Evolutionary conservation across 1,139 yeast genomes (phyloP).

Genomic region (Casaregolazyma lundiana): DNA sequence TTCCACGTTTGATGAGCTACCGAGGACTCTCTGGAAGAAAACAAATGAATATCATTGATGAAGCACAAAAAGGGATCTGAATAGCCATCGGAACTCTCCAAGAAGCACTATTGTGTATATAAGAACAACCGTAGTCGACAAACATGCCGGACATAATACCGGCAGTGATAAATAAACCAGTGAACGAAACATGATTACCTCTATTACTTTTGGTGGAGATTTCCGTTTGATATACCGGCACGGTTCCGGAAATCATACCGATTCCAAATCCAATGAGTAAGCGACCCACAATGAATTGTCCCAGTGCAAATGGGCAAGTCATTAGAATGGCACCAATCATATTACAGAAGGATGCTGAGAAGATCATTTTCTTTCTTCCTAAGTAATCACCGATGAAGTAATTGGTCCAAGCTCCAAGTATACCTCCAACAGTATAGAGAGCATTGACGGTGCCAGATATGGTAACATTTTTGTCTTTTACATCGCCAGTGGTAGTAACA

Average conservation of each 20-base stretch:
- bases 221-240: conserved; percentile 43
- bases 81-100: conserved; percentile 47
- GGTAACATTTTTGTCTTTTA: conserved; percentile 18
- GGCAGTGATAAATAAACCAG: conserved; percentile 65
- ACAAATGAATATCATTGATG: conserved; percentile 25
- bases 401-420: conserved; percentile 62
- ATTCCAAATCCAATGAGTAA: conserved; percentile 66
- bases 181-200: conserved; percentile 64
- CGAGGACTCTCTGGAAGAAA: conserved; percentile 69
- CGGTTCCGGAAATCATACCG: conserved; percentile 13
- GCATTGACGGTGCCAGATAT: conserved; percentile 35
- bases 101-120: conserved; percentile 41
- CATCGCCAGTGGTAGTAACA: conserved; percentile 17
- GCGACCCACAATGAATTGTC: conserved; percentile 71
- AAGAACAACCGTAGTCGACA: conserved; percentile 52
- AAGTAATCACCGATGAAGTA: conserved; percentile 55
- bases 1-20: conserved; percentile 41
- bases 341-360: conserved; percentile 54
- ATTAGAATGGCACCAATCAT: conserved; percentile 63
- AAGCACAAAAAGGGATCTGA: conserved; percentile 19
- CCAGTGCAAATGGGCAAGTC: conserved; percentile 50
- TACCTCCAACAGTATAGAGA: conserved; percentile 67
- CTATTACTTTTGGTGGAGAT: conserved; percentile 65
- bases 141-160: conserved; percentile 73
- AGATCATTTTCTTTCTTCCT: conserved; percentile 65